Percentiles rank a stretch among this genome's conserved stretches.
phyloP scores from a whole-genome alignment of 768 basidiomycete species.

The Thelephora aurantiotincta region DNA sequence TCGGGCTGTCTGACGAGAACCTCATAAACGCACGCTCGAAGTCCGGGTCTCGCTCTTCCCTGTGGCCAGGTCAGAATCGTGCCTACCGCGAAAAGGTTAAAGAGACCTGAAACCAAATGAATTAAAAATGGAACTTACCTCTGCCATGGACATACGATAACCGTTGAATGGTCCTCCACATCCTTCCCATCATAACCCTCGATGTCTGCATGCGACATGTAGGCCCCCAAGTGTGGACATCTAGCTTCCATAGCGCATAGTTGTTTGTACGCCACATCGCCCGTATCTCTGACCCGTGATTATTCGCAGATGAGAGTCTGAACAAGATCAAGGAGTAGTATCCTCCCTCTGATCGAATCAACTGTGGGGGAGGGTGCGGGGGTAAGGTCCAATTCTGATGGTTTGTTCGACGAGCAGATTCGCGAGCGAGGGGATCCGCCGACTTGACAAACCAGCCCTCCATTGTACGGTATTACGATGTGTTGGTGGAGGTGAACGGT shows the following conservation, averaged over 20 bases:
- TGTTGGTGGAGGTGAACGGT: no score
- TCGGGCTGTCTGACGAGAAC: conserved; percentile 37
- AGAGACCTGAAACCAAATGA: neutral
- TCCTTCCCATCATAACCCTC: conserved; percentile 28
- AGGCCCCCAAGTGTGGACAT: conserved; percentile 72
- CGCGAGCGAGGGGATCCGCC: no score
- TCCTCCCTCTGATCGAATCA: conserved; percentile 47
- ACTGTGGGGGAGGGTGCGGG: conserved; percentile 35
- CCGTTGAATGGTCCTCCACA: conserved; percentile 28
- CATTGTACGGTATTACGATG: no score
- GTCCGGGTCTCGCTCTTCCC: conserved; percentile 58
- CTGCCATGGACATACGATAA: conserved; percentile 70
- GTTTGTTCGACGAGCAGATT: no score
- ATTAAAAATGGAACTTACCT: conserved; percentile 23
- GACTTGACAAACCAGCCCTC: no score
- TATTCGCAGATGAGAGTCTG: conserved; percentile 26
- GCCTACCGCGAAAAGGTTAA: conserved; percentile 22
- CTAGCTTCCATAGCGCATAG: conserved; percentile 71
- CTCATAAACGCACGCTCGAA: conserved; percentile 52
- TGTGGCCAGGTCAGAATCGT: conserved; percentile 59
- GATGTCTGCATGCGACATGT: conserved; percentile 71
- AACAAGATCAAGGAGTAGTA: conserved; percentile 57
- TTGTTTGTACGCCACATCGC: conserved; percentile 17
- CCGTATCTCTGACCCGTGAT: neutral
- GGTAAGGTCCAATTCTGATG: conserved; percentile 29